phyloP scores from a whole-genome alignment of 768 basidiomycete species.

The Podaxis pistillaris region DNA sequence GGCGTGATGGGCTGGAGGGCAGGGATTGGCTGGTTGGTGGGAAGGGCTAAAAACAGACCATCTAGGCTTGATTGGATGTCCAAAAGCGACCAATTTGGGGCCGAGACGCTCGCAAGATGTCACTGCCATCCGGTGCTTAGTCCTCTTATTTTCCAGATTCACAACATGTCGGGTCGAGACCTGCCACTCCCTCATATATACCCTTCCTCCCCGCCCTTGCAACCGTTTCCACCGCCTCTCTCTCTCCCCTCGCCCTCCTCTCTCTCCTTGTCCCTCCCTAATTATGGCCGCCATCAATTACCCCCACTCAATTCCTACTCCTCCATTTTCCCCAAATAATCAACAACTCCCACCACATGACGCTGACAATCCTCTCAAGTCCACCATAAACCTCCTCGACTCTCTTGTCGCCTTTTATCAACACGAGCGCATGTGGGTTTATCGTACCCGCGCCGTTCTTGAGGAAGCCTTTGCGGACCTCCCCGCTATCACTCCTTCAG shows the following conservation, averaged over 20 bases:
- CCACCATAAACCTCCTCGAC: constrained; percentile 60
- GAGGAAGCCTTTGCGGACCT: constrained; percentile 39
- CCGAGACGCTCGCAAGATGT: constrained; percentile 11
- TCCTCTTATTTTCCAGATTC: constrained; percentile 19
- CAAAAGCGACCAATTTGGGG: not conserved
- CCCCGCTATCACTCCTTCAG: constrained; percentile 13
- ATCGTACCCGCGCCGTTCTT: constrained; percentile 60
- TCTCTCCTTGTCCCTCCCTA: not conserved
- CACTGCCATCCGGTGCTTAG: not conserved
- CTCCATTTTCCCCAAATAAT: constrained; percentile 34
- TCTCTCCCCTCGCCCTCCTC: constrained; percentile 13
- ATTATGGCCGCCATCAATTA: constrained; percentile 25
- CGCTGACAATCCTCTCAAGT: constrained; percentile 34
- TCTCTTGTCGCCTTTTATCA: constrained; percentile 67
- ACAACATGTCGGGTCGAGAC: constrained; percentile 17
- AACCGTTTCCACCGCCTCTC: constrained; percentile 4
- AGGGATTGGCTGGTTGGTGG: not conserved
- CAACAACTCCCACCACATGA: constrained; percentile 22
- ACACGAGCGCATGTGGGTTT: constrained; percentile 70
- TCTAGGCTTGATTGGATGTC: constrained; percentile 18
- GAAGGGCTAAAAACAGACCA: not conserved
- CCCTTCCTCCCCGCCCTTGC: constrained; percentile 6
- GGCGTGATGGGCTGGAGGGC: not conserved
- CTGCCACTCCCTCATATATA: constrained; percentile 14
- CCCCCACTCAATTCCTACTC: constrained; percentile 31